phyloP scores from a whole-genome alignment of 805 yeast genomes.

The Yamadazyma kitorensis region DNA sequence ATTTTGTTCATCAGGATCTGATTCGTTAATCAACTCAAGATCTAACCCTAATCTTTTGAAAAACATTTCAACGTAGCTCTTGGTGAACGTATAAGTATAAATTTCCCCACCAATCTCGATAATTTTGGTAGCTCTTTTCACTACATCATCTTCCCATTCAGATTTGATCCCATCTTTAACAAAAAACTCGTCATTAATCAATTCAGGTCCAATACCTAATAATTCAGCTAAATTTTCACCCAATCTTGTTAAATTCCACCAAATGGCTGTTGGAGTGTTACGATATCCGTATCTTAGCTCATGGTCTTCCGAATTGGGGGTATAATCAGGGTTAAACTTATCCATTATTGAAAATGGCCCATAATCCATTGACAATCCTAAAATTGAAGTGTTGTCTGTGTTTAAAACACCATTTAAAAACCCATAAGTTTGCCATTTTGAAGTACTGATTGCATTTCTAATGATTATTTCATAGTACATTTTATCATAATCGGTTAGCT shows the following conservation, averaged over 20 bases:
- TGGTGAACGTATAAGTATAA: slow-evolving; percentile 61
- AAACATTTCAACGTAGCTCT: slow-evolving; percentile 55
- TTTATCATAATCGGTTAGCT: slow-evolving; percentile 59
- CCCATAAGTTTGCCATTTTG: slow-evolving; percentile 88
- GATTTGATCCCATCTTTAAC: slow-evolving; percentile 41
- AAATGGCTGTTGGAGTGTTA: slow-evolving; percentile 82
- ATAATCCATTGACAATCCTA: slow-evolving; percentile 86
- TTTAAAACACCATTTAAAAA: slow-evolving; percentile 92
- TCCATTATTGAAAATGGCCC: slow-evolving; percentile 96
- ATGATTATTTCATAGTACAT: slow-evolving; percentile 68
- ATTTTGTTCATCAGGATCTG: slow-evolving; percentile 36
- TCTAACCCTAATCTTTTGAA: slow-evolving; percentile 68
- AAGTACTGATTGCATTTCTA: slow-evolving; percentile 76
- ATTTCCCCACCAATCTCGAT: slow-evolving; percentile 64
- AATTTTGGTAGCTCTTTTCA: slow-evolving; percentile 59
- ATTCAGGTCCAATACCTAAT: slow-evolving; percentile 64
- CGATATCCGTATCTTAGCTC: slow-evolving; percentile 68
- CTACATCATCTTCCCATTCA: slow-evolving; percentile 50
- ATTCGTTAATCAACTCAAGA: slow-evolving; percentile 28
- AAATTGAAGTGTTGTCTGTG: slow-evolving; percentile 89
- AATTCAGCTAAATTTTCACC: slow-evolving; percentile 84
- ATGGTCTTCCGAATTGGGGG: slow-evolving; percentile 89
- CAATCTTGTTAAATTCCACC: slow-evolving; percentile 88
- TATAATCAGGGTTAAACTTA: slow-evolving; percentile 71
- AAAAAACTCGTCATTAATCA: slow-evolving; percentile 42